Evolutionary conservation across 2,329 filamentous ascomycete species (phyloP).

Genomic region (Alternaria angustiovoidea): DNA sequence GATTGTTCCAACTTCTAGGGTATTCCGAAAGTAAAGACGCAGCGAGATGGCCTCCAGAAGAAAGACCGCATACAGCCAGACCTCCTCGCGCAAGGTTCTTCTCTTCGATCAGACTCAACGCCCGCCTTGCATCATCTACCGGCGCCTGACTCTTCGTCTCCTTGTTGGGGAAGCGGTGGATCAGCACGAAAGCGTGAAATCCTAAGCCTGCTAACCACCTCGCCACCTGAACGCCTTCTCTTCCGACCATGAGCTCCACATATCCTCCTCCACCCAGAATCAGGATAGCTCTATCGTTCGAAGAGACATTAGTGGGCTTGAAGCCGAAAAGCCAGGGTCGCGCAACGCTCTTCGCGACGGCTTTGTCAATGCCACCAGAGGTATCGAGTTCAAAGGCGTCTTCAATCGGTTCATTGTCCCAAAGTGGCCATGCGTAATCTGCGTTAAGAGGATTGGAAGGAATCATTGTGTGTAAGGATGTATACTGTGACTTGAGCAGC

Average conservation of each 20-base stretch:
- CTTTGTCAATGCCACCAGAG: slow-evolving; percentile 9
- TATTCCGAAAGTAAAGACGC: slow-evolving; percentile 24
- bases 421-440: slow-evolving; percentile 18
- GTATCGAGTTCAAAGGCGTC: slow-evolving; percentile 16
- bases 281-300: slow-evolving; percentile 14
- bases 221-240: slow-evolving; percentile 29
- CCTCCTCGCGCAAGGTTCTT: background rate
- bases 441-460: slow-evolving; percentile 1
- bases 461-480: background rate
- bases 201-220: slow-evolving; percentile 25
- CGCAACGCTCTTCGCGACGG: slow-evolving; percentile 23
- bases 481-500: background rate
- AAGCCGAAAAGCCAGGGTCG: slow-evolving; percentile 28
- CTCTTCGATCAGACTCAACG: slow-evolving; percentile 14
- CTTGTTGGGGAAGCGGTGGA: slow-evolving; percentile 29
- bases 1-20: slow-evolving; percentile 6
- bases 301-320: background rate
- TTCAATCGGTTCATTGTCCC: slow-evolving; percentile 13
- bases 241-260: slow-evolving; percentile 28
- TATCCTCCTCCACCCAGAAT: slow-evolving; percentile 31
- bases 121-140: slow-evolving; percentile 25
- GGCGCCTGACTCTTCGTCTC: slow-evolving; percentile 22
- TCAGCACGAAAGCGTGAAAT: slow-evolving; percentile 28
- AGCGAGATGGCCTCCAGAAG: slow-evolving; percentile 29
- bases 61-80: slow-evolving; percentile 24